Base-by-base conservation (phyloP, 2,329 filamentous ascomycete species). In the Claviceps africana region DNA sequence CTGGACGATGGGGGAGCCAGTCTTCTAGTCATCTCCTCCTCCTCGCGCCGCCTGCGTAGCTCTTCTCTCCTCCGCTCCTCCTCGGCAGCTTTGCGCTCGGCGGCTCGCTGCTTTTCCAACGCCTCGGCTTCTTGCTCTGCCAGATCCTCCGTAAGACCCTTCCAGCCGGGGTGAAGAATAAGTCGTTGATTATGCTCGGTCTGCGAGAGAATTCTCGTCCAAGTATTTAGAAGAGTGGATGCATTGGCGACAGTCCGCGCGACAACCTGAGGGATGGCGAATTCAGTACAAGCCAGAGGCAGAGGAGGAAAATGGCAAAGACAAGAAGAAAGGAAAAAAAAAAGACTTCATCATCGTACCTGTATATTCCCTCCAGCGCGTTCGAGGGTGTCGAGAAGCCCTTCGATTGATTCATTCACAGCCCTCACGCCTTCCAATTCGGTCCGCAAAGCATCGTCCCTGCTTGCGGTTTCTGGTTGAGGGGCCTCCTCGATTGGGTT, bases 121-220 rank as follows among this genome's bases (percentile, higher is more conserved):
- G 82, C 82, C 64, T 97, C 91, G 51, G 82, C 83, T 67, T 97
- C 91, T 52, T 89, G 79, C 55, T 95, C 88, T n/a, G 81, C 76
- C 40, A 95, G 69, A 68, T 98, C 93, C 62, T 90, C 82, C 4
- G 81, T 86, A 30, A 90, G 86, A 53, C 93, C 93, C 63, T 91
- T 85, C 89, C 91, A 98, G 54, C 81, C 75, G 2, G 88, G 86
- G 62, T 95, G 86, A 46, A 97, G 76, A 45, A 98, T 84, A 49
- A 98, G 74, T 25, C 93, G 83, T 67, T 97, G 90, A 64, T 95
- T 97, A 69, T 98, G 93, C 69, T 98, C 93, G 4, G 93, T 96
- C 68, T 98, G 93, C 7, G 88, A 93, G 13, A 98, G 79, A 58
- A 98, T 96, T 50, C 89, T 83, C 9, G 89, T 95, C 91, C 91